phyloP scores from a whole-genome alignment of 441 rosid species.

The Gossypium gossypioides region DNA sequence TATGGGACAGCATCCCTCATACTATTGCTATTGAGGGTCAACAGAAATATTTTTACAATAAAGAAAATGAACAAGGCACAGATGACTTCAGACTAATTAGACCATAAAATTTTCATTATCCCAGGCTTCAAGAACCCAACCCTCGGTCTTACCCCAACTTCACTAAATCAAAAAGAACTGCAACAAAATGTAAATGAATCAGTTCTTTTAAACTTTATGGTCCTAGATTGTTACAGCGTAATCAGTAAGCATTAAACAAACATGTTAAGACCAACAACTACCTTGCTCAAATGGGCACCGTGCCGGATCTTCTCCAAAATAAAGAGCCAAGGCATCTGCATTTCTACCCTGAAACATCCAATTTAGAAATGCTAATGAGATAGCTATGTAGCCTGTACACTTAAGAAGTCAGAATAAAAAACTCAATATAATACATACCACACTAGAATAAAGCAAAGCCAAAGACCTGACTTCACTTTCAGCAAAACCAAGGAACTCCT shows the following conservation, averaged over 20 bases:
- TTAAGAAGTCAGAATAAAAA: neutral
- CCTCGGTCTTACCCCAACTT: neutral
- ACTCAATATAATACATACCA: slow-evolving; percentile 32
- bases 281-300: slow-evolving; percentile 77
- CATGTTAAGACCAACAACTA: slow-evolving; percentile 3
- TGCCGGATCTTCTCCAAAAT: slow-evolving; percentile 72
- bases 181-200: neutral
- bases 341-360: slow-evolving; percentile 51
- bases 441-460: slow-evolving; percentile 53
- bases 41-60: neutral
- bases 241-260: neutral
- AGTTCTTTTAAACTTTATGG: neutral
- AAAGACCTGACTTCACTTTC: slow-evolving; percentile 62
- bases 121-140: neutral
- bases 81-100: neutral
- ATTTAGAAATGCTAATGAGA: slow-evolving; percentile 14
- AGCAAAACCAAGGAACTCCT: slow-evolving; percentile 54
- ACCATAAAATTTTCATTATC: neutral
- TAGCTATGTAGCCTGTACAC: neutral
- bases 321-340: slow-evolving; percentile 56
- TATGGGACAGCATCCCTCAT: neutral
- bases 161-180: neutral
- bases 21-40: neutral
- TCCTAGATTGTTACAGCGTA: neutral
- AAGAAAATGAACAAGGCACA: neutral